Evolutionary conservation across 1,139 yeast genomes (phyloP), one percentile per base, ranked within the genome.

Genomic region (Eremothecium gossypii): DNA sequence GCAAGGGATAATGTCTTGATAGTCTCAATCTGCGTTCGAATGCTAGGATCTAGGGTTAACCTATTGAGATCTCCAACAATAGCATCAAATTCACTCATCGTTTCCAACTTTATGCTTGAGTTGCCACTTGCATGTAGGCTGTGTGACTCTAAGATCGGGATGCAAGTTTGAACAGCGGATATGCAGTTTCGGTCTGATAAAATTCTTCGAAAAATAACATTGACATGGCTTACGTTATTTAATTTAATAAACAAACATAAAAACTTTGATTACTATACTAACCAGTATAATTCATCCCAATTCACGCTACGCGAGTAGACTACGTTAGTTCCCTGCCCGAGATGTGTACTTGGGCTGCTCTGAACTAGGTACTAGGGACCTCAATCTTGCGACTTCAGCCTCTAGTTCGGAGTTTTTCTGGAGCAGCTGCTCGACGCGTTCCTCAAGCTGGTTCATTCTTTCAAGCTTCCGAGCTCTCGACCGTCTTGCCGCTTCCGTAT

Each of bases 401-500:
- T 73, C 77, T 52, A 84, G 70, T 27, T 61, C 68, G 27, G 68
- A 54, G 60, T 84, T 84, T 48, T 71, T 77, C 33, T 63, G 55
- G 46, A 77, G 59, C 50, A 87, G 70, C 35, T 65, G 74, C 51
- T 80, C 85, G 45, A 89, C 94, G 60, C 76, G 76, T 27, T 66
- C 76, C 65, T 89, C 96, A 62, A 89, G 70, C 60, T 85, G 94
- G 45, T 65, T 60, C 85, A 89, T 83, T 64, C 95, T 76, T 63
- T 83, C 86, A 77, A 83, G 79, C 68, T 87, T 86, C 66, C 95
- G 79, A 33, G 95, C 95, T 55, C 97, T 75, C 36, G 96, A 86
- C 61, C 96, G 76, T 65, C 97, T 79, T 11, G 97, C 97, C 47
- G 97, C 96, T 63, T 87, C 96, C 20, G 97, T 89, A 71, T 89